Base-by-base conservation (phyloP, 352 stramenopile species). In the Albugo laibachii region DNA sequence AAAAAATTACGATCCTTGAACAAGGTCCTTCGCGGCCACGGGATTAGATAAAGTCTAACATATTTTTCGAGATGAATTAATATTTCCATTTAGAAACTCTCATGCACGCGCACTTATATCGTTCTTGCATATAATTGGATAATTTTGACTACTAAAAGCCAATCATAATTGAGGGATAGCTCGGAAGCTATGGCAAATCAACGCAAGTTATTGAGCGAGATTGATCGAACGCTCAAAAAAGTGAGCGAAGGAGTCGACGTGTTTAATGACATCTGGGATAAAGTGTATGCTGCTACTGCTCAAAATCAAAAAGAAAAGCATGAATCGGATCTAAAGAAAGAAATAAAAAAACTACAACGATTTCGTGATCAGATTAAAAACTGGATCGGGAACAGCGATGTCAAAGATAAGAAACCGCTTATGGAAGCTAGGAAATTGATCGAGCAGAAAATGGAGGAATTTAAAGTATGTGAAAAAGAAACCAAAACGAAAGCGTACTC, bases 401-500 rank as follows among this genome's bases (percentile, higher is more conserved):
- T 99, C 48, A 98, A 98, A 64, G 94, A 99, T 68, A 99, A 99
- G 62, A 66, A 70, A 21, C 70, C 76, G 44, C 57, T 94, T 11
- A 65, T 78, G 36, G 75, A 93, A n/a, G 60, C 83, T 19, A 75
- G 78, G 1, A 87, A 89, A 38, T 67, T 97, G 15, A 98, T 99
- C 49, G 95, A 99, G 65, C 92, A 91, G 36, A 97, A 98, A 66
- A 99, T 99, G 95, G 95, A 99, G 71, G 81, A 97, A 63, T 99
- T 99, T 63, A 99, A 99, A 58, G 81, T 98, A 38, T 97, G 92
- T 54, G 95, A 99, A 72, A 98, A 98, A 54, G 95, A 99, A 69
- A 98, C 93, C 11, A 99, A 99, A 66, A 99, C 95, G n/a, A 99
- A 99, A 61, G 95, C 94, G 5, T 99, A 98, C 62, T 97, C 80